A percentile compares a stretch with the other conserved stretches of the same genome.
Conservation (phyloP, 176 grass and related monocot genomes). For the Zea luxurians region DNA sequence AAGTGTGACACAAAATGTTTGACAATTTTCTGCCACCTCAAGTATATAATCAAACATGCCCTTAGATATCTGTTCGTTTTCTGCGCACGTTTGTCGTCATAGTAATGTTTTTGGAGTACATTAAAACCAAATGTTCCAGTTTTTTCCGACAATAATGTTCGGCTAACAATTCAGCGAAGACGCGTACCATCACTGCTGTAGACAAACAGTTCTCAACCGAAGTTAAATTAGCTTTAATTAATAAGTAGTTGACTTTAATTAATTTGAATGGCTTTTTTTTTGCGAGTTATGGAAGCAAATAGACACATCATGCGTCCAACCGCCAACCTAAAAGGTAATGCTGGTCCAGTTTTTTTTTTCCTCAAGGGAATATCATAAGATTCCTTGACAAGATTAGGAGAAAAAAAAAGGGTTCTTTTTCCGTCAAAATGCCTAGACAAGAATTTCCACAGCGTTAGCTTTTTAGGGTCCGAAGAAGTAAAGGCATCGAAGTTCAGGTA, state of each 20-base stretch:
- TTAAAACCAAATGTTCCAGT: too few relatives aligned
- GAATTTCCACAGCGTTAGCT: not conserved
- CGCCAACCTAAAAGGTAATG: slow-evolving; percentile 9
- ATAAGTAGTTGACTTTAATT: slow-evolving; percentile 1
- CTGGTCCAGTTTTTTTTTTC: not conserved
- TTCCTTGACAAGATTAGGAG: not conserved
- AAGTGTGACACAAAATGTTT: too few relatives aligned
- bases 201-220: not conserved
- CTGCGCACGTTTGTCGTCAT: too few relatives aligned
- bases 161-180: not conserved
- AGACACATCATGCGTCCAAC: not conserved
- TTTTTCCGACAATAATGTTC: not conserved
- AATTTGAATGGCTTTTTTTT: not conserved
- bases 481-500: not conserved
- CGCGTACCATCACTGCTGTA: not conserved
- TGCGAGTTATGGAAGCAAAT: not conserved
- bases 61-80: too few relatives aligned
- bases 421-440: not conserved
- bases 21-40: too few relatives aligned
- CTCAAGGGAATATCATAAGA: not conserved
- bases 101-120: too few relatives aligned
- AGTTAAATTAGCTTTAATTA: not conserved
- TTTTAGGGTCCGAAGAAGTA: not conserved
- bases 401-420: not conserved
- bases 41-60: too few relatives aligned